Conservation (phyloP, 768 basidiomycete genomes). For the Serendipita sp. region DNA sequence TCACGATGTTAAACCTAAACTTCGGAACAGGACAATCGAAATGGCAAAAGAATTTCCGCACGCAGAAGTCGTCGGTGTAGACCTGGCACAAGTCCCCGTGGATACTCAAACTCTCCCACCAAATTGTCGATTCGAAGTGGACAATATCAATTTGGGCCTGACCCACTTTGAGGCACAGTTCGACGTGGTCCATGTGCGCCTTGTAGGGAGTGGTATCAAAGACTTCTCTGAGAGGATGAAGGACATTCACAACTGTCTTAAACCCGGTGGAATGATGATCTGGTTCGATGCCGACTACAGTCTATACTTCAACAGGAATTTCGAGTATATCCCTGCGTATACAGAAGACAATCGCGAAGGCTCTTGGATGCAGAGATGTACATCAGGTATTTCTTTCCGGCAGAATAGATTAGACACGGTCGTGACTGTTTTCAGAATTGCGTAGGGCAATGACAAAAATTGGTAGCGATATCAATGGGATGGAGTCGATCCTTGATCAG, state of each 20-base stretch:
- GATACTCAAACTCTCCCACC: neutral
- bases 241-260: neutral
- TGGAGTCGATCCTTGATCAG: neutral
- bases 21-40: slow-evolving; percentile 44
- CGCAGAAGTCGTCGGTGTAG: slow-evolving; percentile 51
- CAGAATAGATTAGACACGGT: neutral
- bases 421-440: neutral
- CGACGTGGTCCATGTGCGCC: neutral
- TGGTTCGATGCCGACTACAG: slow-evolving; percentile 3
- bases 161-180: neutral
- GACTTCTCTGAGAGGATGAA: neutral
- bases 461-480: neutral
- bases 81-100: slow-evolving; percentile 36
- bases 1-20: neutral
- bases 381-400: neutral
- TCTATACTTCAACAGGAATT: neutral
- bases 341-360: neutral
- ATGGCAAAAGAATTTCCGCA: slow-evolving; percentile 52
- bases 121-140: slow-evolving; percentile 5
- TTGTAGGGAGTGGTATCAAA: neutral
- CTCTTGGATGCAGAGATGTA: neutral
- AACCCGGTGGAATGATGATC: neutral
- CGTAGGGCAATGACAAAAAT: neutral
- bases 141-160: neutral
- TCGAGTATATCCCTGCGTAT: neutral